Conservation (phyloP, 345 rosid species). For the Durio zibethinus region DNA sequence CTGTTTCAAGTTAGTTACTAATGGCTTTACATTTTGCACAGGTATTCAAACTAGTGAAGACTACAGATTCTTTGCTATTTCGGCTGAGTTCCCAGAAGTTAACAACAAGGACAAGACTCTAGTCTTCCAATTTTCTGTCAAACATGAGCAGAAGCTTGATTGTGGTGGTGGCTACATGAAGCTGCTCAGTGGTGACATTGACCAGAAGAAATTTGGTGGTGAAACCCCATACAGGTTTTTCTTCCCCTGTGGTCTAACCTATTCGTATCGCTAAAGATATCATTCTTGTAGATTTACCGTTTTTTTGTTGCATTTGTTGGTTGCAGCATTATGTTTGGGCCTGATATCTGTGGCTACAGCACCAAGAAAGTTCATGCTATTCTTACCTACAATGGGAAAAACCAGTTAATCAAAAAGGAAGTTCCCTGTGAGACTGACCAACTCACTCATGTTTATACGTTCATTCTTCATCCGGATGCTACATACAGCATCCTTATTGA, state of each 20-base stretch:
- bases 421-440: constrained; percentile 98
- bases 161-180: constrained; percentile 99
- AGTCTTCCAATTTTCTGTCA: constrained; percentile 93
- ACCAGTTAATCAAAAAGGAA: constrained; percentile 94
- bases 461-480: constrained; percentile 88
- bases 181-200: constrained; percentile 77
- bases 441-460: constrained; percentile 76
- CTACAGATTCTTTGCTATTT: constrained; percentile 92
- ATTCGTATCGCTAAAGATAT: neutral
- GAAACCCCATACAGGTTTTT: constrained; percentile 87
- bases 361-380: constrained; percentile 99
- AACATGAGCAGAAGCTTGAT: constrained; percentile 99
- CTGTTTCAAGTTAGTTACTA: neutral
- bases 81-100: constrained; percentile 86
- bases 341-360: constrained; percentile 94
- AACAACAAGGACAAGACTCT: constrained; percentile 88
- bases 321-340: constrained; percentile 98
- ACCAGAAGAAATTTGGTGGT: constrained; percentile 97
- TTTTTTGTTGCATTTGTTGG: constrained; percentile 6
- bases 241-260: neutral
- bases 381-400: constrained; percentile 69
- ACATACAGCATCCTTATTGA: constrained; percentile 88
- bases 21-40: constrained; percentile 21
- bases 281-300: neutral
- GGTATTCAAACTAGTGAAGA: constrained; percentile 98